phyloP scores from a whole-genome alignment of 2,329 filamentous ascomycete genomes.

The Ophiocordyceps camponoti-floridani region DNA sequence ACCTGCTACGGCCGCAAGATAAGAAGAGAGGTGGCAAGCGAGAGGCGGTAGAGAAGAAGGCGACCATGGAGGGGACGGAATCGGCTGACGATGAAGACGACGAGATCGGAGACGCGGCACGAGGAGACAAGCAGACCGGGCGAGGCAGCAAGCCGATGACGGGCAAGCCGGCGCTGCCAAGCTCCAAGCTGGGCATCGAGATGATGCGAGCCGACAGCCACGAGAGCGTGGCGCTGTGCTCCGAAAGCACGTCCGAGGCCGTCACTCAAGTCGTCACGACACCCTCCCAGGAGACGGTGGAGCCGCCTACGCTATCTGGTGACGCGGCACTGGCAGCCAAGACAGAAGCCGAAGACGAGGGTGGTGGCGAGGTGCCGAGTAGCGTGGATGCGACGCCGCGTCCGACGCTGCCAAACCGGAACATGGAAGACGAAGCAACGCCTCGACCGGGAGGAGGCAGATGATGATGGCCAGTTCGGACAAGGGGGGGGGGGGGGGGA shows the following conservation, averaged over 20 bases:
- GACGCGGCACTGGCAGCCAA: conserved; percentile 4
- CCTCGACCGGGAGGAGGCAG: conserved; percentile 17
- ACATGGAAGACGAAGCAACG: conserved; percentile 18
- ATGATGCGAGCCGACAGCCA: conserved; percentile 97
- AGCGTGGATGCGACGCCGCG: conserved; percentile 26
- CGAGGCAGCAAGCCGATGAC: conserved; percentile 18
- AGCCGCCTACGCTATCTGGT: conserved; percentile 10
- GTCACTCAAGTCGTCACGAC: conserved; percentile 32
- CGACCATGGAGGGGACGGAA: conserved; percentile 47
- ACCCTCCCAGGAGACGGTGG: conserved; percentile 24
- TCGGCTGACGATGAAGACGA: conserved; percentile 93
- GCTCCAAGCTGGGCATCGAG: conserved; percentile 82
- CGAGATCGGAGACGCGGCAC: conserved; percentile 48
- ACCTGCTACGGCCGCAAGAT: conserved; percentile 36
- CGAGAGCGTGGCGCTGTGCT: conserved; percentile 49
- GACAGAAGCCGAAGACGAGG: not conserved
- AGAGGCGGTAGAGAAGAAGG: conserved; percentile 29
- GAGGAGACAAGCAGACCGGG: conserved; percentile 29
- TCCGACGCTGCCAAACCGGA: conserved; percentile 9
- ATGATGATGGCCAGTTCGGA: conserved; percentile 2
- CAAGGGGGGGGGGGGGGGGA: not conserved
- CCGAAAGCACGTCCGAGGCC: conserved; percentile 32
- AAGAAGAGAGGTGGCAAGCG: conserved; percentile 47
- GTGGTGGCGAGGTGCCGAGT: not conserved
- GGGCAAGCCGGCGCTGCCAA: conserved; percentile 42